Evolutionary conservation across 1,139 yeast genomes (phyloP), one percentile per base, ranked within the genome.

Genomic region (Groenewaldozyma sp.): DNA sequence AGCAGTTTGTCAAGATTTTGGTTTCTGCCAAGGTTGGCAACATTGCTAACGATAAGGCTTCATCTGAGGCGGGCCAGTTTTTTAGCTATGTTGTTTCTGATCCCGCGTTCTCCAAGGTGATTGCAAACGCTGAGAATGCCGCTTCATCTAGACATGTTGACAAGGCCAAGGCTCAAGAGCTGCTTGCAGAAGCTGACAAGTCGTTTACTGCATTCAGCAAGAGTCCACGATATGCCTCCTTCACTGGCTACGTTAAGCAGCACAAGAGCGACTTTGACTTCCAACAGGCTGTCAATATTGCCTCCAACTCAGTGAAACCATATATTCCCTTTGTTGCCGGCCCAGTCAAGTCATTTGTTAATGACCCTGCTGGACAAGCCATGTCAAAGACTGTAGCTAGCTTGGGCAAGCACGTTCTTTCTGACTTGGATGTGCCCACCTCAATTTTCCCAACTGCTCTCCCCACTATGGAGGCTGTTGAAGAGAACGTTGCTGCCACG

Each of bases 31-130:
- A 37, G 31, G 26, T 20, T 17, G 34, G 21, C 3, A 35, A 26
- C 13, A 52, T 54, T 7, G 37, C 41, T 17, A 49, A 43, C 19
- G 44, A 38, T 13, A 41, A 43, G 22, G 58, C 58, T 4, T 50
- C 56, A 4, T 48, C 54, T 9, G 55, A 49, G 35, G 54, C 55
- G 9, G 38, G 37, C 14, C 44, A 48, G 24, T 45, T 51, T 28
- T 41, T 50, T 18, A 44, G 45, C 32, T 49, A 37, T 13, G 37
- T 52, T 13, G 37, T 45, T 36, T 43, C 46, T 36, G 44, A 45
- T 32, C 49, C 54, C 3, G 50, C 45, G 5, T 44, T 54, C 29
- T 39, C 41, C 31, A 38, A 43, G 27, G 39, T 51, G 29, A 37
- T 50, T 27, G 29, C 37, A 24, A 38, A 49, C 27, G 54, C 45